phyloP scores from a whole-genome alignment of 1,284 basidiomycete species.

The Cryptococcus floricola region DNA sequence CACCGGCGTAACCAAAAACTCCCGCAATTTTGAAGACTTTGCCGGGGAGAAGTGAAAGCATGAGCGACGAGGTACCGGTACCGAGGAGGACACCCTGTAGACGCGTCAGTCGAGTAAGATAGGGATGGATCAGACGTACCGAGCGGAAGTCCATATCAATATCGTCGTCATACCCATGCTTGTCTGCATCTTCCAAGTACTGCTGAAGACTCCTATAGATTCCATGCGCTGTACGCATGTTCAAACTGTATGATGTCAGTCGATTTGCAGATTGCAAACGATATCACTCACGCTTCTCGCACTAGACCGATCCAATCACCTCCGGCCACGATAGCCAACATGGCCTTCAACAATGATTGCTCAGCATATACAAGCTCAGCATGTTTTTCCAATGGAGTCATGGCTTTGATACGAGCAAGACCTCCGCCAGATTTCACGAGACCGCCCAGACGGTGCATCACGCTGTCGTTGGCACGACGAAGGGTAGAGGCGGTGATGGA shows the following conservation, averaged over 20 bases:
- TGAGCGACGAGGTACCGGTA: slow-evolving; percentile 68
- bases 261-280: slow-evolving; percentile 13
- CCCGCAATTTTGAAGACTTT: slow-evolving; percentile 63
- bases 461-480: slow-evolving; percentile 48
- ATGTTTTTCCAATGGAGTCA: slow-evolving; percentile 84
- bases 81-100: slow-evolving; percentile 76
- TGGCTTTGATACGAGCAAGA: slow-evolving; percentile 64
- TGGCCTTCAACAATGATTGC: slow-evolving; percentile 53
- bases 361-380: slow-evolving; percentile 93
- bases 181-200: slow-evolving; percentile 71
- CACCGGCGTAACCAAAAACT: slow-evolving; percentile 86
- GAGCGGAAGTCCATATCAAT: slow-evolving; percentile 89
- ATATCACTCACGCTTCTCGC: slow-evolving; percentile 73
- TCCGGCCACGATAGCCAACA: slow-evolving; percentile 59
- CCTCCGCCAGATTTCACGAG: slow-evolving; percentile 50
- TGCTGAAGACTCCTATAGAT: slow-evolving; percentile 75
- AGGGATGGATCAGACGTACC: slow-evolving; percentile 10
- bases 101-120: background rate
- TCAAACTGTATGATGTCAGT: slow-evolving; percentile 57
- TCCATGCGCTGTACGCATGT: slow-evolving; percentile 82
- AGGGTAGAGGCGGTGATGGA: slow-evolving; percentile 52
- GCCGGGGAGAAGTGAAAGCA: slow-evolving; percentile 78
- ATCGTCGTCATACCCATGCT: slow-evolving; percentile 62
- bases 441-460: slow-evolving; percentile 44
- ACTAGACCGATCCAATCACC: slow-evolving; percentile 85